A percentile compares a stretch with the other conserved stretches of the same genome.
Conservation (phyloP, 2,329 filamentous ascomycete genomes). For the Colletotrichum costaricense region DNA sequence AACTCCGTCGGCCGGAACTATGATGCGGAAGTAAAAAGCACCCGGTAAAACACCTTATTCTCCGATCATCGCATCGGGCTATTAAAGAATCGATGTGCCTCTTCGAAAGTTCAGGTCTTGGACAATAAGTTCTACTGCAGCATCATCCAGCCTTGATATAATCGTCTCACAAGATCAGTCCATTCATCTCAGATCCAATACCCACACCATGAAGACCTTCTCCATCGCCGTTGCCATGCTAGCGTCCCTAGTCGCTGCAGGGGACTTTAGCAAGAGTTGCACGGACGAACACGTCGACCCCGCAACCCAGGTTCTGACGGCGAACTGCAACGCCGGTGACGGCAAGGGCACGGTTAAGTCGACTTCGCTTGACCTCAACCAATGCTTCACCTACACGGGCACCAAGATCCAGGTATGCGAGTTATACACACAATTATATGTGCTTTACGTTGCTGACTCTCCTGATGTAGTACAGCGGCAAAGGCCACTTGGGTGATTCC, state of each 20-base stretch:
- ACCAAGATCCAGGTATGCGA: slow-evolving; percentile 20
- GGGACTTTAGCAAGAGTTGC: slow-evolving; percentile 29
- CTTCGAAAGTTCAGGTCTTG: background rate
- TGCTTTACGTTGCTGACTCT: slow-evolving; percentile 9
- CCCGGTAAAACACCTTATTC: background rate
- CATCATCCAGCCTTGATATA: background rate
- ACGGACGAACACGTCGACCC: slow-evolving; percentile 23
- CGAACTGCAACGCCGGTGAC: slow-evolving; percentile 26
- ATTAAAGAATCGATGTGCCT: background rate
- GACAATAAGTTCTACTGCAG: background rate
- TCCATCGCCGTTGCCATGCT: background rate
- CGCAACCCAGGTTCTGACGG: slow-evolving; percentile 21
- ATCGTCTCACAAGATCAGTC: background rate
- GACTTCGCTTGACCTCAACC: slow-evolving; percentile 25
- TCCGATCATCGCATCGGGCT: background rate
- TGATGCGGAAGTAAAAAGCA: background rate
- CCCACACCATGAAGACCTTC: background rate
- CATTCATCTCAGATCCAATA: background rate
- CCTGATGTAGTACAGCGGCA: slow-evolving; percentile 10
- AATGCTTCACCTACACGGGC: slow-evolving; percentile 15
- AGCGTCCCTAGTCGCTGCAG: background rate
- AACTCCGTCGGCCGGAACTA: background rate
- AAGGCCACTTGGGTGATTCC: slow-evolving; percentile 38
- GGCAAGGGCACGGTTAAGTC: slow-evolving; percentile 21
- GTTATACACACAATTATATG: background rate